Conservation (phyloP, 2,329 filamentous ascomycete species). For the Botrytis hyacinthi region DNA sequence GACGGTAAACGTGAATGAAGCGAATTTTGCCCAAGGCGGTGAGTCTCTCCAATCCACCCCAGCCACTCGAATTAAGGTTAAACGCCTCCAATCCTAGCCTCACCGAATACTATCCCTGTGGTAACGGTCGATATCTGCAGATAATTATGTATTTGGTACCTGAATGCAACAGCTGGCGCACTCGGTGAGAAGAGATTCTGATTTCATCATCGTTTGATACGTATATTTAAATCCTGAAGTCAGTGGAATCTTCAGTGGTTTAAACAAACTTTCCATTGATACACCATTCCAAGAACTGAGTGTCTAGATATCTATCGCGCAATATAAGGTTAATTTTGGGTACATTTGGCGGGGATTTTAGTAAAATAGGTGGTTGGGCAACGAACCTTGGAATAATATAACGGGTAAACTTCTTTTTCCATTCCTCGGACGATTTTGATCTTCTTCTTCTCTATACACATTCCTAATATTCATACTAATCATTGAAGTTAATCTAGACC, state of each 20-base stretch:
- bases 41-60: not conserved
- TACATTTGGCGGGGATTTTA: slow-evolving; percentile 4
- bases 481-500: not conserved
- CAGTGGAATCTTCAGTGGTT: not conserved
- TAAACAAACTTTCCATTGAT: not conserved
- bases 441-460: not conserved
- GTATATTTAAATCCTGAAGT: not conserved
- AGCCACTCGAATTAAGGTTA: slow-evolving; percentile 1
- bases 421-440: not conserved
- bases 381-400: slow-evolving; percentile 1
- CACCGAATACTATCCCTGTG: not conserved
- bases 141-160: not conserved
- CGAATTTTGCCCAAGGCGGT: slow-evolving; percentile 7
- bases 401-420: slow-evolving; percentile 3
- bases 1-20: not conserved
- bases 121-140: not conserved
- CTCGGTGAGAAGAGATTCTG: not conserved
- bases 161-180: slow-evolving; percentile 3
- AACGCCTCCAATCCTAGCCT: not conserved
- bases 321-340: slow-evolving; percentile 2
- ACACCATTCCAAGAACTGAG: not conserved
- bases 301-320: not conserved
- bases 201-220: not conserved
- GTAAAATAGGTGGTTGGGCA: slow-evolving; percentile 17
- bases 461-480: slow-evolving; percentile 5